Conservation (phyloP, 176 grass and related monocot species). For the Cenchrus americanus region DNA sequence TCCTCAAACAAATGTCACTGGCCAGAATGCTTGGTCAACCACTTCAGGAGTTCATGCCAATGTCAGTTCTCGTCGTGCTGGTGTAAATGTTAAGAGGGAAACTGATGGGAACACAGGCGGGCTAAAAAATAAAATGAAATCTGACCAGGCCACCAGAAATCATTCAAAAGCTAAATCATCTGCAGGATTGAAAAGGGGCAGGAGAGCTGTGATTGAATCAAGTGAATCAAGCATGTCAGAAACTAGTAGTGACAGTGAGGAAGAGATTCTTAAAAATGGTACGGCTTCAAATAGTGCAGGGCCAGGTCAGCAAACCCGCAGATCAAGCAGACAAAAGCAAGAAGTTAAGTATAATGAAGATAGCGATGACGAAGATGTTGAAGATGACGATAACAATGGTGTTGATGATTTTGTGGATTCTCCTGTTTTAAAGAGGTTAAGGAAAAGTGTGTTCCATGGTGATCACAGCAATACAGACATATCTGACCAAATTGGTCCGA, state of each 20-base stretch:
- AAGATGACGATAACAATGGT: conserved; percentile 32
- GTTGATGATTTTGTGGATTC: conserved; percentile 38
- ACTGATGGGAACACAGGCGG: conserved; percentile 29
- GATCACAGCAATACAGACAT: conserved; percentile 22
- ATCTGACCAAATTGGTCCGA: conserved; percentile 11
- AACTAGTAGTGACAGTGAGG: conserved; percentile 47
- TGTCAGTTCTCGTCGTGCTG: conserved; percentile 28
- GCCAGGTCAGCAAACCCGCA: conserved; percentile 42
- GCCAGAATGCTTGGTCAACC: conserved; percentile 30
- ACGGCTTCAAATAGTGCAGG: conserved; percentile 32
- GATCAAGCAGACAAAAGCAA: conserved; percentile 72
- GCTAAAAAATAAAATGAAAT: conserved; percentile 50
- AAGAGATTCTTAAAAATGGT: conserved; percentile 42
- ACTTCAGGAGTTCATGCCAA: conserved; percentile 41
- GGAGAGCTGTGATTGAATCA: conserved; percentile 52
- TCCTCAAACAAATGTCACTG: conserved; percentile 43
- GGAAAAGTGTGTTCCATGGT: conserved; percentile 30
- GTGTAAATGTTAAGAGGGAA: conserved; percentile 41
- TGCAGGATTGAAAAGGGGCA: conserved; percentile 62
- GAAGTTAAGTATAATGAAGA: conserved; percentile 75
- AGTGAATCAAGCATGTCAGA: conserved; percentile 64
- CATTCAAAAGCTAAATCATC: conserved; percentile 49
- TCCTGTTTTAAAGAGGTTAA: conserved; percentile 49
- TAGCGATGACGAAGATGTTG: conserved; percentile 49
- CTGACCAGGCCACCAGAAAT: conserved; percentile 31